These are phyloP conservation scores for Clonostachys rhizophaga DNA, from an alignment of 2,329 filamentous ascomycete genomes.

Conservation along the genomic window DNA sequence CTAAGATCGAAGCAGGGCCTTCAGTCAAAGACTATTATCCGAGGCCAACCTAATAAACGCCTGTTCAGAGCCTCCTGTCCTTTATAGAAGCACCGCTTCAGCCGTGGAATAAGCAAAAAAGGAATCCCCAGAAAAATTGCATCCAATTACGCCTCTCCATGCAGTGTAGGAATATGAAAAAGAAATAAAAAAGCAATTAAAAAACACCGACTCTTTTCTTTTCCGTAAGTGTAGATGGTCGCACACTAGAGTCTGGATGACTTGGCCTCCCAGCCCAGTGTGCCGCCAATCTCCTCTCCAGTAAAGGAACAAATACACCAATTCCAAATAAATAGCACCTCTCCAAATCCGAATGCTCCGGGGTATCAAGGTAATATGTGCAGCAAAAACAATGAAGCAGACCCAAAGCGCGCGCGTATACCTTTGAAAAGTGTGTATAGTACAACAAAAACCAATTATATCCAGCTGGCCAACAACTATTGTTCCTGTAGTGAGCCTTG, in stretches of 20 bases:
- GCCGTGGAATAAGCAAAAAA: too few species aligned
- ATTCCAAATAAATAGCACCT: not conserved
- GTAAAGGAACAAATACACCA: not conserved
- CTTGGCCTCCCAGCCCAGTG: not conserved
- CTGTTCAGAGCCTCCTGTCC: too few species aligned
- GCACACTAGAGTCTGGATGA: not conserved
- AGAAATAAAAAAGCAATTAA: not conserved
- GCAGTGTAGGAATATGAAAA: not conserved
- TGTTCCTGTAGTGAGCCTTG: not conserved
- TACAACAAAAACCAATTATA: not conserved
- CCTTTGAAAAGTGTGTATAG: not conserved
- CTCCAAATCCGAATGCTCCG: not conserved
- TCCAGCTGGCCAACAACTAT: not conserved
- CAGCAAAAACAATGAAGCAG: not conserved
- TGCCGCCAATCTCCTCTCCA: not conserved
- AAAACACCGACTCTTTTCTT: too few species aligned
- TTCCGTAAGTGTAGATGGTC: too few species aligned
- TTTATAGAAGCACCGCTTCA: too few species aligned
- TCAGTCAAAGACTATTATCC: too few species aligned
- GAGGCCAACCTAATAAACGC: too few species aligned
- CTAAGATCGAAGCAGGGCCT: too few species aligned
- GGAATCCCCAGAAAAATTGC: too few species aligned
- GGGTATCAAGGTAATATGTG: slow-evolving; percentile 5
- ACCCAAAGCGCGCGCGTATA: not conserved
- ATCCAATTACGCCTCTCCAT: too few species aligned